Evolutionary conservation across 306 rosid species (phyloP).

Genomic region (Cicer judaicum): DNA sequence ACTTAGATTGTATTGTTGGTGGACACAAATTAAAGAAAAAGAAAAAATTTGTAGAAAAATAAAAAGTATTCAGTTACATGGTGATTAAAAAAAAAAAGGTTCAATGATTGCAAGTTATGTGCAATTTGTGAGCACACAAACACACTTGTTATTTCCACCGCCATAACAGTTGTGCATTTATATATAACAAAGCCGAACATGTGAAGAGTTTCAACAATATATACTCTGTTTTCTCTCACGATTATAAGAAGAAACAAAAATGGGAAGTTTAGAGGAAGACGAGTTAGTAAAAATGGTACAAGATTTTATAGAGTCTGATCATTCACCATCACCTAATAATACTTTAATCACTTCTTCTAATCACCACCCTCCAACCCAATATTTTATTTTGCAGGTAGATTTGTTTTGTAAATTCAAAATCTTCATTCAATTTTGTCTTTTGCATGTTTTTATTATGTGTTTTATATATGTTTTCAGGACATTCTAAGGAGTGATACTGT

Average conservation of each 20-base stretch:
- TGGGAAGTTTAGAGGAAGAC: slow-evolving; percentile 75
- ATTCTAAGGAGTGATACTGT: slow-evolving; percentile 54
- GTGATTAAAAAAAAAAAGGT: no score
- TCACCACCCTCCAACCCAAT: slow-evolving; percentile 48
- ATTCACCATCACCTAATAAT: slow-evolving; percentile 44
- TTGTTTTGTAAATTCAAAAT: neutral
- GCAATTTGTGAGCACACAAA: slow-evolving; percentile 12
- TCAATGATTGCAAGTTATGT: no score
- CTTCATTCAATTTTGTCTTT: neutral
- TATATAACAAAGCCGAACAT: slow-evolving; percentile 21
- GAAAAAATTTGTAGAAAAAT: no score
- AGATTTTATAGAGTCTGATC: slow-evolving; percentile 74
- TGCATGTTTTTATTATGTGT: neutral
- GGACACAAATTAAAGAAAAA: no score
- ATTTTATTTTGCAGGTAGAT: slow-evolving; percentile 58
- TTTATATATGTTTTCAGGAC: slow-evolving; percentile 52
- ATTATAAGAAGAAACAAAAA: slow-evolving; percentile 6
- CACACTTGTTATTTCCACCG: slow-evolving; percentile 48
- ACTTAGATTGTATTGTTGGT: no score
- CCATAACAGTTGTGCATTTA: slow-evolving; percentile 11
- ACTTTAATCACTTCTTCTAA: slow-evolving; percentile 46
- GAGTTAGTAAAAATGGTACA: slow-evolving; percentile 64
- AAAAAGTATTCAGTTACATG: no score
- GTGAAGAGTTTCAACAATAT: neutral
- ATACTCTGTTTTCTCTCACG: slow-evolving; percentile 29